Conservation (phyloP, 768 basidiomycete genomes). For the Leccinum imitatum region DNA sequence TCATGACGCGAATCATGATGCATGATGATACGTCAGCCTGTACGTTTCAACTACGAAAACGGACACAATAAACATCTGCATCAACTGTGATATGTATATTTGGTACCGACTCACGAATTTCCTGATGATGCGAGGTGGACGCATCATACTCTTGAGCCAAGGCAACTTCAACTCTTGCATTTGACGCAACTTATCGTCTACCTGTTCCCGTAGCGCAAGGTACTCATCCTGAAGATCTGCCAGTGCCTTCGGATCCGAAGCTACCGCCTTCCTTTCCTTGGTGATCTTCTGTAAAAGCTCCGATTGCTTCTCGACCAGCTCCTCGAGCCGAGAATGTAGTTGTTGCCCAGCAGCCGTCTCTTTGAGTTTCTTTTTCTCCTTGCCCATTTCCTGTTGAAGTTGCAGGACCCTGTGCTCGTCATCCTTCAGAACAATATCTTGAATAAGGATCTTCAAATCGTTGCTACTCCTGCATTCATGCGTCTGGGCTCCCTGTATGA, state of each 20-base stretch:
- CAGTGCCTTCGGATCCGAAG: background rate
- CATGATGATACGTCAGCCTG: too few relatives aligned
- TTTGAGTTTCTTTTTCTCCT: background rate
- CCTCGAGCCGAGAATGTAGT: background rate
- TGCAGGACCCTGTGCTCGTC: background rate
- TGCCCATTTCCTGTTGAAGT: background rate
- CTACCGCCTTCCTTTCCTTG: background rate
- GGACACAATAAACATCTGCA: background rate
- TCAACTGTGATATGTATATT: background rate
- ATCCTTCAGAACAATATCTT: background rate
- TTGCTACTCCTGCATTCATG: background rate
- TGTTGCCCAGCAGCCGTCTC: background rate
- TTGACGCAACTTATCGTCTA: background rate
- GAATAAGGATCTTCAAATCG: background rate
- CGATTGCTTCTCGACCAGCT: background rate
- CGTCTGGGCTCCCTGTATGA: conserved; percentile 8
- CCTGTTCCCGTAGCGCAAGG: background rate
- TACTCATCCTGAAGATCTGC: background rate
- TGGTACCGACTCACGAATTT: background rate
- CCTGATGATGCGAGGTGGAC: background rate
- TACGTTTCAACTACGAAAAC: background rate
- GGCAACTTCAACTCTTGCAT: background rate
- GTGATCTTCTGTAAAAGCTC: background rate
- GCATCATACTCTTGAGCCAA: background rate
- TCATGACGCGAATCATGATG: too few relatives aligned